These are phyloP conservation scores for Penicillium flavigenum DNA, from an alignment of 495 filamentous ascomycete genomes.

Conservation along the genomic window DNA sequence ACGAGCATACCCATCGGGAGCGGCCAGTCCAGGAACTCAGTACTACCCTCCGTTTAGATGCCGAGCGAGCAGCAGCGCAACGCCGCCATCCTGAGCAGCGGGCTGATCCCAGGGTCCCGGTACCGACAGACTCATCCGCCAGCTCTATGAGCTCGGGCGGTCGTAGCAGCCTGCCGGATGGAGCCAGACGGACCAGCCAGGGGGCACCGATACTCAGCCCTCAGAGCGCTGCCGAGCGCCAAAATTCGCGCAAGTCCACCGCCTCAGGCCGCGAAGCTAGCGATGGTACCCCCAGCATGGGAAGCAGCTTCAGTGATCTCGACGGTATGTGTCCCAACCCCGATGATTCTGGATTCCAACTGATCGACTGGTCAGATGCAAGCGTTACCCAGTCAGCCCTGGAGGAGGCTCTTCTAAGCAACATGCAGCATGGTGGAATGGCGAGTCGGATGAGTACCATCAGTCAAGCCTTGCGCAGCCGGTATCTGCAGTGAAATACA, in stretches of 20 bases:
- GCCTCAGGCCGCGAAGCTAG: slow-evolving; percentile 64
- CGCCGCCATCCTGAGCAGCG: slow-evolving; percentile 33
- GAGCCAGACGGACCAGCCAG: slow-evolving; percentile 23
- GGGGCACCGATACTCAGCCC: slow-evolving; percentile 45
- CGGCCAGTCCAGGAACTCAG: slow-evolving; percentile 51
- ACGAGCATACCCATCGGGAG: slow-evolving; percentile 24
- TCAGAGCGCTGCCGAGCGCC: slow-evolving; percentile 56
- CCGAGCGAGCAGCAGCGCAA: slow-evolving; percentile 45
- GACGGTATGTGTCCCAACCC: slow-evolving; percentile 62
- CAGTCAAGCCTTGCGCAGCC: slow-evolving; percentile 61
- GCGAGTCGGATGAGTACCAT: slow-evolving; percentile 89
- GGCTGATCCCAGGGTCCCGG: slow-evolving; percentile 34
- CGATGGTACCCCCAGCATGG: slow-evolving; percentile 92
- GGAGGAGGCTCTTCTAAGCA: slow-evolving; percentile 88
- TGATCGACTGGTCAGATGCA: slow-evolving; percentile 58
- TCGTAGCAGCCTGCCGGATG: slow-evolving; percentile 25
- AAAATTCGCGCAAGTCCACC: slow-evolving; percentile 54
- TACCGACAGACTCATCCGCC: slow-evolving; percentile 59
- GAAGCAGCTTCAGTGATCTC: slow-evolving; percentile 94
- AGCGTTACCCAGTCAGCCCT: slow-evolving; percentile 92
- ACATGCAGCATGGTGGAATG: slow-evolving; percentile 80
- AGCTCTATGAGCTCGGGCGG: slow-evolving; percentile 56
- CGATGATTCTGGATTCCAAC: slow-evolving; percentile 5
- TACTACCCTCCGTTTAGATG: slow-evolving; percentile 57
- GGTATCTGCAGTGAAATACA: slow-evolving; percentile 37